A percentile compares a stretch with the other conserved stretches of the same genome.
Conservation (phyloP, 176 grass and related monocot species). For the Triticum urartu region DNA sequence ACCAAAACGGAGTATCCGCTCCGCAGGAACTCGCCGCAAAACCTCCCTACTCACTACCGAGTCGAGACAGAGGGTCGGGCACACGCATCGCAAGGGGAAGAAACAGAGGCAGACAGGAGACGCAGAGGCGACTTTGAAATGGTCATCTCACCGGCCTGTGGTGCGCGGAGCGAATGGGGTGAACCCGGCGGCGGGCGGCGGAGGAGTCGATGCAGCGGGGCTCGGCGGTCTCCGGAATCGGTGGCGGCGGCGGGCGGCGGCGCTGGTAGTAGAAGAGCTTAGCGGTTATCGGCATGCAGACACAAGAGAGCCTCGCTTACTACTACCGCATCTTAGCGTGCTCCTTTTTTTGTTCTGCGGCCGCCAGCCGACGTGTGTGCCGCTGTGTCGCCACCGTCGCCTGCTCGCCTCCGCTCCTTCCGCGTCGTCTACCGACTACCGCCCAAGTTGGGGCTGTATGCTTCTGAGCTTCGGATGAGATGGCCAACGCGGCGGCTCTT, state of each 20-base stretch:
- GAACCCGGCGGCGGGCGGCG: not conserved
- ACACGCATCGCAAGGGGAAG: not conserved
- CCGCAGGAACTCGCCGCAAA: not conserved
- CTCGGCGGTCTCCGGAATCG: not conserved
- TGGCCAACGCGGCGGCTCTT: too few species aligned
- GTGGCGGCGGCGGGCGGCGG: conserved; percentile 23
- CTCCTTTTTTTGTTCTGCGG: not conserved
- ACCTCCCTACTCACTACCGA: not conserved
- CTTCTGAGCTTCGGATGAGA: too few species aligned
- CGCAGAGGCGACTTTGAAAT: not conserved
- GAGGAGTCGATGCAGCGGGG: not conserved
- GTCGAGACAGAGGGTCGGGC: not conserved
- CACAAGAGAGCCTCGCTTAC: not conserved
- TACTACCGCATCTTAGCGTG: not conserved
- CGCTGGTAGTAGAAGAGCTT: conserved; percentile 47
- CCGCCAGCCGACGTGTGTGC: not conserved
- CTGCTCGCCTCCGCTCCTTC: not conserved
- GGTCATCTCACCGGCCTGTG: conserved; percentile 28
- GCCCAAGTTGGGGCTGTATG: not conserved
- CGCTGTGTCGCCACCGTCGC: not conserved
- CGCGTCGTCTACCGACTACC: not conserved
- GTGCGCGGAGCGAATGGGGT: conserved; percentile 5
- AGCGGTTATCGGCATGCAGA: conserved; percentile 43
- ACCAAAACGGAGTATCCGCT: not conserved
- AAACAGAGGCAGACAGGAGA: too few species aligned